A percentile compares a stretch with the other conserved stretches of the same genome.
These are phyloP conservation scores for Kentomonas sorsogonicus DNA, from an alignment of 208 protist species.

Conservation along the genomic window DNA sequence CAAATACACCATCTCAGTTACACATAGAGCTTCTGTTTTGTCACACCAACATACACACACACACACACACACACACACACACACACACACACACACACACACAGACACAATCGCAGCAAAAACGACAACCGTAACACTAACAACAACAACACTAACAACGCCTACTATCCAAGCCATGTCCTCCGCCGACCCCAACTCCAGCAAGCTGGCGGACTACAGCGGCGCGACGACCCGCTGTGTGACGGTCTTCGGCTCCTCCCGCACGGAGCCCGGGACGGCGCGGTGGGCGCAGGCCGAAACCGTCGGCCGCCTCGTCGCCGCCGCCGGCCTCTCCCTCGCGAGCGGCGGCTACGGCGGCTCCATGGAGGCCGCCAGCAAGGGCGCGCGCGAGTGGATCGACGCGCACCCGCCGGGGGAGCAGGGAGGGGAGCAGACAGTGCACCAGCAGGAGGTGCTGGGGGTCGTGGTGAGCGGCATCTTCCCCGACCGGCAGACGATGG, in stretches of 20 bases:
- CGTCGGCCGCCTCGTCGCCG: conserved; percentile 36
- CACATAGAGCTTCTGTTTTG: no score
- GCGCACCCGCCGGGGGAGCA: not conserved
- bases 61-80: no score
- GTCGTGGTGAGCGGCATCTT: conserved; percentile 47
- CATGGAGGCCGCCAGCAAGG: conserved; percentile 72
- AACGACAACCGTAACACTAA: no score
- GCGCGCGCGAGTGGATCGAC: conserved; percentile 37
- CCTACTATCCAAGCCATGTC: not conserved
- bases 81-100: not conserved
- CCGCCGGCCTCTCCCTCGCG: conserved; percentile 42
- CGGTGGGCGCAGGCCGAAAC: conserved; percentile 44
- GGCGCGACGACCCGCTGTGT: conserved; percentile 25
- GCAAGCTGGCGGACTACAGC: conserved; percentile 33
- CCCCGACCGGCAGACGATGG: conserved; percentile 35
- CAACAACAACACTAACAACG: no score
- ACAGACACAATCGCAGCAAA: not conserved
- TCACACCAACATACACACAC: no score
- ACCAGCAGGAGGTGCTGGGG: conserved; percentile 39
- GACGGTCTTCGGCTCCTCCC: conserved; percentile 67
- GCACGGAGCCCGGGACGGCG: conserved; percentile 31
- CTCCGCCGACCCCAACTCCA: not conserved
- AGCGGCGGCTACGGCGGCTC: conserved; percentile 70
- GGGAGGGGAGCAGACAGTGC: not conserved
- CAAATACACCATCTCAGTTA: conserved; percentile 2